Evolutionary conservation across 768 basidiomycete genomes (phyloP).

Genomic region (Lentinula aciculospora): DNA sequence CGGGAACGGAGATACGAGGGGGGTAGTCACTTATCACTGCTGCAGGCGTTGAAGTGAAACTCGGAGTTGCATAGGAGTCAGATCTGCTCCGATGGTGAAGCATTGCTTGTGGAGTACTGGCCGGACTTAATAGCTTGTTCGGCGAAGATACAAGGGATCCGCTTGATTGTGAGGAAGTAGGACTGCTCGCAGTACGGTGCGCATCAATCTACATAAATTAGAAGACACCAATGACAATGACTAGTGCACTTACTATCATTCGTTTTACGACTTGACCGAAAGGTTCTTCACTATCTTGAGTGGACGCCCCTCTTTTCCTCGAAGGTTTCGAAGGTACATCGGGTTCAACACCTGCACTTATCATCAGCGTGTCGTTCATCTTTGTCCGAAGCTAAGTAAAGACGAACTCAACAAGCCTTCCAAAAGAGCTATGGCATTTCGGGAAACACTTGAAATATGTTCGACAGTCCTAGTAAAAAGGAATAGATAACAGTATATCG

Average conservation of each 20-base stretch:
- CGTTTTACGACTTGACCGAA: slow-evolving; percentile 20
- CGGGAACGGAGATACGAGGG: slow-evolving; percentile 1
- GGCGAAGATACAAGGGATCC: not conserved
- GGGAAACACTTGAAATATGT: slow-evolving; percentile 15
- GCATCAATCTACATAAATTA: slow-evolving; percentile 1
- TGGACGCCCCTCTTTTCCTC: slow-evolving; percentile 10
- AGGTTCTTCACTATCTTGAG: slow-evolving; percentile 13
- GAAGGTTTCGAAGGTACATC: slow-evolving; percentile 13
- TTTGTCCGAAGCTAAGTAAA: not conserved
- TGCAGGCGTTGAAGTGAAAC: not conserved
- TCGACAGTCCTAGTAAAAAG: slow-evolving; percentile 7
- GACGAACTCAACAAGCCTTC: slow-evolving; percentile 18
- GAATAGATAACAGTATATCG: not conserved
- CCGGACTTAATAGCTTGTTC: not conserved
- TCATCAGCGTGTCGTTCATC: not conserved
- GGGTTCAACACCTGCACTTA: slow-evolving; percentile 4
- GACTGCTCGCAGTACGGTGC: not conserved
- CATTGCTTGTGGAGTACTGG: not conserved
- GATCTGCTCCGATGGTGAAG: slow-evolving; percentile 2
- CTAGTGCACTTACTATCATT: slow-evolving; percentile 16
- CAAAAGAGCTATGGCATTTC: slow-evolving; percentile 18
- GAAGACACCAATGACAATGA: not conserved
- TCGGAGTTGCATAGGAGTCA: not conserved
- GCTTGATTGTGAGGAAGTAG: slow-evolving; percentile 1
- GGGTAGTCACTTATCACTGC: not conserved